Evolutionary conservation across 2,329 filamentous ascomycete species (phyloP), one percentile per base, ranked within the genome.

Genomic region (Trichoderma lentiforme): DNA sequence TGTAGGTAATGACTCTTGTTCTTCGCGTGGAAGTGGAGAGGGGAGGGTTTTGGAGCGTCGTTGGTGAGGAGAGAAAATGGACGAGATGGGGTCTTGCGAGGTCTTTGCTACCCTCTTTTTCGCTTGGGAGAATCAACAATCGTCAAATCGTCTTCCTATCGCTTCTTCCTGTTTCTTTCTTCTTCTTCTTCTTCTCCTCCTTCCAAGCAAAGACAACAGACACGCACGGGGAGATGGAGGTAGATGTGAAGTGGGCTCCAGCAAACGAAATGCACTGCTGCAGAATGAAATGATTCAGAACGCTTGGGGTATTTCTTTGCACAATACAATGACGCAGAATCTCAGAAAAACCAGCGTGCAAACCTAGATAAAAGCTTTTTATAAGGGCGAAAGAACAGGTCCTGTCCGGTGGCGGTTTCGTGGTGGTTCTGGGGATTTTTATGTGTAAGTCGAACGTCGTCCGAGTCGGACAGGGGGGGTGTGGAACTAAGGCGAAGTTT

Each of bases 371-470:
- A 70, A 58, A 30, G 30, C 21, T 14, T 51, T 62, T 70, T 24
- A 47, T n/a, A 34, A 47, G 53, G 34, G 51, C 70, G n/a, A 47
- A 18, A 60, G 36, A 62, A 18, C 36, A 62, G 65, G 64, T 18
- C 56, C 12, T 36, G 39, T 32, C 28, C 56, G 39, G 70, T 68
- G 70, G 70, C 70, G 70, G 64, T 56, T 68, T 72, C 30, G 64
- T 39, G 64, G 70, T 69, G 70, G 56, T 61, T 70, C 43, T 72
- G 70, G 70, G 70, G 70, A 60, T 69, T 68, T 69, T 72, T 69
- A 61, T 64, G 53, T 68, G 57, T 68, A 69, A 69, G 70, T 72
- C 30, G 56, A 62, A 67, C 28, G 70, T 72, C 36, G 64, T 62
- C 70, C 58, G 57, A 32, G 70, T 30, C 57, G 53, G 70, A 47